These are phyloP conservation scores for Dendrobium nobile DNA, from an alignment of 106 monocot species.

Conservation along the genomic window DNA sequence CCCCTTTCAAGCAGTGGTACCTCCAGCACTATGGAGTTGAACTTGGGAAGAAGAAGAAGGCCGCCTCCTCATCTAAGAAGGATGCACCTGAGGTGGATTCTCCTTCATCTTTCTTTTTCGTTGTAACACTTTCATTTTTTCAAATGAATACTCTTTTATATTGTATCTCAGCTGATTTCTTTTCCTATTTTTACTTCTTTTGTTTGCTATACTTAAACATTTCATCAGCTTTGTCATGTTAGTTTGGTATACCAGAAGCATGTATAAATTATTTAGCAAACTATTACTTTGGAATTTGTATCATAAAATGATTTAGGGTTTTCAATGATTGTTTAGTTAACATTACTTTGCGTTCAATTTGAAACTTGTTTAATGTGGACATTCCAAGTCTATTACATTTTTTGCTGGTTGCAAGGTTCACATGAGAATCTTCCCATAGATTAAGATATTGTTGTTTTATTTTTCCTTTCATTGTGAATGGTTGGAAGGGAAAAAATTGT, in stretches of 20 bases:
- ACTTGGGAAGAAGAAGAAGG: slow-evolving; percentile 80
- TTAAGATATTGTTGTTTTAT: neutral
- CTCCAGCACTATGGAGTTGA: slow-evolving; percentile 85
- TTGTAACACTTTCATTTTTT: neutral
- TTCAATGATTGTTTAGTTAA: neutral
- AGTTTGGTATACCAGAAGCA: neutral
- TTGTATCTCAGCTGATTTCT: neutral
- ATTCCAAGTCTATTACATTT: neutral
- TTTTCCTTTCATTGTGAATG: neutral
- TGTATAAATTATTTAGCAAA: neutral
- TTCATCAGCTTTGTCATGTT: neutral
- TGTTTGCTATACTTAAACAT: neutral
- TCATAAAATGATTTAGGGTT: neutral
- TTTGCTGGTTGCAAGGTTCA: neutral
- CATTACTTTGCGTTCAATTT: neutral
- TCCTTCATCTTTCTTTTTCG: neutral
- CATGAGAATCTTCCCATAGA: neutral
- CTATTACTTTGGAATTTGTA: neutral
- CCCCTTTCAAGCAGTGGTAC: slow-evolving; percentile 94
- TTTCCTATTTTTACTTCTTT: neutral
- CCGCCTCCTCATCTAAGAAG: slow-evolving; percentile 21
- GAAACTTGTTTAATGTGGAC: neutral
- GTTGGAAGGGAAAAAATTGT: neutral
- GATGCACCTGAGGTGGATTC: slow-evolving; percentile 27
- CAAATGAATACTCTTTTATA: neutral